Evolutionary conservation across 2,329 filamentous ascomycete species (phyloP).

Genomic region (Fusarium drepaniforme): DNA sequence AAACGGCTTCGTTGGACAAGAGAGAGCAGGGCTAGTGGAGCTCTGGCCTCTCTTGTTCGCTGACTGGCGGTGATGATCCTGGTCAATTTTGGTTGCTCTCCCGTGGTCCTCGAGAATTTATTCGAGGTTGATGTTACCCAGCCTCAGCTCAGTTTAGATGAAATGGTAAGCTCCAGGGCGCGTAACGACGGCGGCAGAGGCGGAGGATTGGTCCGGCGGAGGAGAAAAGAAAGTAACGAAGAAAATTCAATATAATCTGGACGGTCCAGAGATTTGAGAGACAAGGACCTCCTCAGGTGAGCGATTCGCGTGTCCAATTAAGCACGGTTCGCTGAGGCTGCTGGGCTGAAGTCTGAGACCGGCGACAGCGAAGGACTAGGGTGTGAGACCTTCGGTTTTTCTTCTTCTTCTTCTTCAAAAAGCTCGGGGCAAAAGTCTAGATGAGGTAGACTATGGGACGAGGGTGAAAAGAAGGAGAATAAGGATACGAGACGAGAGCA

Average conservation of each 20-base stretch:
- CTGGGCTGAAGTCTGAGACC: slow-evolving; percentile 46
- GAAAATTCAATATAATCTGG: not conserved
- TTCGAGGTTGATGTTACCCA: slow-evolving; percentile 1
- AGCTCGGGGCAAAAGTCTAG: slow-evolving; percentile 3
- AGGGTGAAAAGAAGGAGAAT: slow-evolving; percentile 10
- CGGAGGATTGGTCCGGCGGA: slow-evolving; percentile 8
- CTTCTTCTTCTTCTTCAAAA: not conserved
- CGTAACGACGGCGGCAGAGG: slow-evolving; percentile 15
- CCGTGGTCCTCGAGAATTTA: slow-evolving; percentile 16
- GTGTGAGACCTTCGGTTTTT: not conserved
- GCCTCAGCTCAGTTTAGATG: not conserved
- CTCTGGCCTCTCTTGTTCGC: slow-evolving; percentile 25
- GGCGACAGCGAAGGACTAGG: slow-evolving; percentile 31
- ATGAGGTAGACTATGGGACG: slow-evolving; percentile 6
- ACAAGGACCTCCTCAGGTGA: slow-evolving; percentile 14
- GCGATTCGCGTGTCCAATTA: slow-evolving; percentile 22
- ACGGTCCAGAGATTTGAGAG: slow-evolving; percentile 6
- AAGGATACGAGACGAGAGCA: slow-evolving; percentile 6
- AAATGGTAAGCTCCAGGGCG: slow-evolving; percentile 20
- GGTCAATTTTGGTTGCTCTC: slow-evolving; percentile 14
- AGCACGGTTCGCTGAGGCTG: slow-evolving; percentile 35
- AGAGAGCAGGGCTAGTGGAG: slow-evolving; percentile 23
- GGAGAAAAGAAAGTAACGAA: not conserved
- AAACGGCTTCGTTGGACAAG: slow-evolving; percentile 29
- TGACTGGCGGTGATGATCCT: slow-evolving; percentile 24